Percentiles rank a stretch among this genome's conserved stretches.
These are phyloP conservation scores for Fusarium miscanthi DNA, from an alignment of 2,329 filamentous ascomycete species.

Conservation along the genomic window DNA sequence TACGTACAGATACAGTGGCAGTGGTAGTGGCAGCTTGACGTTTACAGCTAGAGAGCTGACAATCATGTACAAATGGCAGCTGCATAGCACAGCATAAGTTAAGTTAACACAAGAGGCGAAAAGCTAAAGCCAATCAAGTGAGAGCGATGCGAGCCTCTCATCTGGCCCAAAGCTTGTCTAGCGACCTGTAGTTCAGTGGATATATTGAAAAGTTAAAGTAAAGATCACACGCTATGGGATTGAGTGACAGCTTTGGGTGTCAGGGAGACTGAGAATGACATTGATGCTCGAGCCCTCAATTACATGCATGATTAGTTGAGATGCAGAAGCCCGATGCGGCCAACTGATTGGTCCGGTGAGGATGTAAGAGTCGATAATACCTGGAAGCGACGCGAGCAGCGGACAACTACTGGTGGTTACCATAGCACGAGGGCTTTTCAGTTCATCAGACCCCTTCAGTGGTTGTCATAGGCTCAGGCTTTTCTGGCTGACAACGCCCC, in stretches of 20 bases:
- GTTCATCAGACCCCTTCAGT: conserved; percentile 14
- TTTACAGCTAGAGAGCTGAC: conserved; percentile 26
- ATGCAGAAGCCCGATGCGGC: conserved; percentile 20
- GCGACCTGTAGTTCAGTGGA: conserved; percentile 21
- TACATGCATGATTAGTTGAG: conserved; percentile 46
- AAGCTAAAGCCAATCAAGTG: conserved; percentile 17
- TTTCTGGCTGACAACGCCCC: conserved; percentile 14
- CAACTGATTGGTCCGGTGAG: conserved; percentile 34
- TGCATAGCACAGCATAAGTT: conserved; percentile 17
- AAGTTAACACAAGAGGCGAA: not conserved
- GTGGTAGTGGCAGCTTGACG: conserved; percentile 7
- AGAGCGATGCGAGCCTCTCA: not conserved
- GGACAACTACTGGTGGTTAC: conserved; percentile 22
- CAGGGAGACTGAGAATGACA: conserved; percentile 14
- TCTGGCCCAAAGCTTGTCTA: conserved; percentile 21
- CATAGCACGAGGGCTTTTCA: conserved; percentile 7
- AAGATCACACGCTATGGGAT: conserved; percentile 15
- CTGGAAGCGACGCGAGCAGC: conserved; percentile 19
- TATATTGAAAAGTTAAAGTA: conserved; percentile 17
- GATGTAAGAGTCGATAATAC: conserved; percentile 27
- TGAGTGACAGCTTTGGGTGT: conserved; percentile 1
- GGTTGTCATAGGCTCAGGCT: conserved; percentile 23
- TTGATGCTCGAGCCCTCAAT: conserved; percentile 27
- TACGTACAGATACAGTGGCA: conserved; percentile 1
- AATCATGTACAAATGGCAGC: conserved; percentile 36